phyloP scores from a whole-genome alignment of 1,284 basidiomycete species.

The Sanguinoderma infundibulare region DNA sequence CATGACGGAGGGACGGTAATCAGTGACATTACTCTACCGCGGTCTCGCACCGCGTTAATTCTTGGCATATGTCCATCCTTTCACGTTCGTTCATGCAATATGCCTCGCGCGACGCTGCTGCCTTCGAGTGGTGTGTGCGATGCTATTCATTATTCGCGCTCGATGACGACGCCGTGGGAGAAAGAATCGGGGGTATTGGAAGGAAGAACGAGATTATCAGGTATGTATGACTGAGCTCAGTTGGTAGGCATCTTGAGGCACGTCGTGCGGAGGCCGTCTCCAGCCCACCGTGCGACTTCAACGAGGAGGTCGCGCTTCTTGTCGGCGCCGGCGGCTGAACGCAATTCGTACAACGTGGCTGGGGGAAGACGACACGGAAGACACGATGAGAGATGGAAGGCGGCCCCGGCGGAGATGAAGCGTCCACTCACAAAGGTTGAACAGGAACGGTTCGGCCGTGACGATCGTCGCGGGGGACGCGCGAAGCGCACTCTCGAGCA shows the following conservation, averaged over 20 bases:
- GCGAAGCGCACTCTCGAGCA: conserved; percentile 64
- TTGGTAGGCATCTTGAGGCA: conserved; percentile 78
- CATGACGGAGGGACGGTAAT: conserved; percentile 19
- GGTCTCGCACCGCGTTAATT: conserved; percentile 24
- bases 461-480: conserved; percentile 70
- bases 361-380: too few relatives aligned
- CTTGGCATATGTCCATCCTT: conserved; percentile 26
- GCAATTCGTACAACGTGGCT: conserved; percentile 84
- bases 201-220: too few relatives aligned
- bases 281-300: conserved; percentile 81
- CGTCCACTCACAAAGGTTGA: conserved; percentile 75
- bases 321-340: conserved; percentile 67
- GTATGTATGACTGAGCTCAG: background rate
- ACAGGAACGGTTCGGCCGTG: conserved; percentile 78
- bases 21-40: conserved; percentile 22
- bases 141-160: background rate
- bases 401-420: background rate
- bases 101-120: conserved; percentile 13
- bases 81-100: conserved; percentile 31
- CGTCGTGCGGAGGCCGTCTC: conserved; percentile 77
- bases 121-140: background rate
- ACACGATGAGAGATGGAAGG: background rate
- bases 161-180: background rate
- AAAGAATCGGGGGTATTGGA: background rate
- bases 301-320: conserved; percentile 75